Conservation (phyloP, 108 stramenopile genomes). For the Epithemia pelagica region DNA sequence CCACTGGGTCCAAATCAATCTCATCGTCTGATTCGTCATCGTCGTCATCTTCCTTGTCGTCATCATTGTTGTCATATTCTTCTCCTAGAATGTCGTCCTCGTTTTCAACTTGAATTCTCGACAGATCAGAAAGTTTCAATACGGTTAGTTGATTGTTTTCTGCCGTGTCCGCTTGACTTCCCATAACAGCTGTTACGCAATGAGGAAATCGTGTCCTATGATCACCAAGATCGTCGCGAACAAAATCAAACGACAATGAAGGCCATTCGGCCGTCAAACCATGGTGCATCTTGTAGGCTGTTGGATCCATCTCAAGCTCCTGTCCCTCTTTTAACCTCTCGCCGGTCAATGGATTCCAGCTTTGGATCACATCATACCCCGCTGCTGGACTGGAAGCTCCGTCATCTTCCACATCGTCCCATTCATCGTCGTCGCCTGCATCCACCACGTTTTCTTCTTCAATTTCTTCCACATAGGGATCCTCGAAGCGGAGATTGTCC, state of each 20-base stretch:
- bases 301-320: conserved; percentile 89
- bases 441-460: too few species aligned
- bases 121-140: conserved; percentile 81
- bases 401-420: conserved; percentile 46
- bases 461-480: conserved; percentile 75
- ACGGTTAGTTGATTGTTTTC: conserved; percentile 77
- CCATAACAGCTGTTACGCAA: conserved; percentile 78
- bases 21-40: conserved; percentile 71
- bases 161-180: conserved; percentile 85
- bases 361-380: conserved; percentile 31
- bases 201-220: conserved; percentile 84
- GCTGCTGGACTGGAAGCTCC: conserved; percentile 27
- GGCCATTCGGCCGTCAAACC: conserved; percentile 93
- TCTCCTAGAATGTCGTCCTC: conserved; percentile 77
- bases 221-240: conserved; percentile 83
- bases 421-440: conserved; percentile 31
- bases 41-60: conserved; percentile 49
- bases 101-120: conserved; percentile 58
- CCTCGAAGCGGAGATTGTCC: conserved; percentile 71
- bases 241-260: conserved; percentile 85
- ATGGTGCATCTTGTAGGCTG: conserved; percentile 97
- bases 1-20: conserved; percentile 79
- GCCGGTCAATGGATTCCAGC: conserved; percentile 42
- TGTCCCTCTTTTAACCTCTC: conserved; percentile 15
- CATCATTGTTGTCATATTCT: conserved; percentile 71